Base-by-base conservation (phyloP, 2,329 filamentous ascomycete species). In the Emergomyces orientalis region DNA sequence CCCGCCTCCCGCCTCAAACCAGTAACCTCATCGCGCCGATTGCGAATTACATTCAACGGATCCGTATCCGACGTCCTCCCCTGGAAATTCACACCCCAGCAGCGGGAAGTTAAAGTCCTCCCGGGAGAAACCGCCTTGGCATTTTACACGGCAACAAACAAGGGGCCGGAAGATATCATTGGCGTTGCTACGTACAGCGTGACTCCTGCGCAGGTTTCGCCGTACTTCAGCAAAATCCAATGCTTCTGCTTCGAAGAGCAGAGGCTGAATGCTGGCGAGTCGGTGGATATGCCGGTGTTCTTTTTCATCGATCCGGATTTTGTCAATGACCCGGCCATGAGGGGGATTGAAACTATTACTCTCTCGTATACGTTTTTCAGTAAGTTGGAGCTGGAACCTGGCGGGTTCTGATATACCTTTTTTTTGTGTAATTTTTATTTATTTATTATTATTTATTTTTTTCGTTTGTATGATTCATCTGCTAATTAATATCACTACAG, bases 211-310 rank as follows among this genome's bases (percentile, higher is more conserved):
- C 94, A 99, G 78, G 92, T 96, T 54, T 93, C 94, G 52, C 92
- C 91, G 1, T 99, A 99, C 76, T 99, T 99, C 74, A 95, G 90
- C 84, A 99, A 99, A 83, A 99, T 99, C 55, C 94, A 99, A 77
- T 99, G 94, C 73, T 99, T 99, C 77, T 99, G 94, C 77, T 99
- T 99, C 71, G 94, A 99, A 79, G 93, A 91, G 75, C 94, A 99
- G 82, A 84, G 95, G 65, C 77, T 99, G 67, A 93, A 94, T 73
- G 92, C 92, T 6, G 92, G 93, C 54, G 95, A 99, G 82, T 94
- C 91, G 54, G 94, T 99, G 61, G 94, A 99, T 75, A 99, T 99
- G 95, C 95, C 94, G 0, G 95, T 99, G 0, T 99, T 99, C 77
- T 99, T 99, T 78, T 99, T 97, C 76, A 89, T 99, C 67, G 94